phyloP scores from a whole-genome alignment of 179 eudicot genomes.

The Sideroxylon spinosum region DNA sequence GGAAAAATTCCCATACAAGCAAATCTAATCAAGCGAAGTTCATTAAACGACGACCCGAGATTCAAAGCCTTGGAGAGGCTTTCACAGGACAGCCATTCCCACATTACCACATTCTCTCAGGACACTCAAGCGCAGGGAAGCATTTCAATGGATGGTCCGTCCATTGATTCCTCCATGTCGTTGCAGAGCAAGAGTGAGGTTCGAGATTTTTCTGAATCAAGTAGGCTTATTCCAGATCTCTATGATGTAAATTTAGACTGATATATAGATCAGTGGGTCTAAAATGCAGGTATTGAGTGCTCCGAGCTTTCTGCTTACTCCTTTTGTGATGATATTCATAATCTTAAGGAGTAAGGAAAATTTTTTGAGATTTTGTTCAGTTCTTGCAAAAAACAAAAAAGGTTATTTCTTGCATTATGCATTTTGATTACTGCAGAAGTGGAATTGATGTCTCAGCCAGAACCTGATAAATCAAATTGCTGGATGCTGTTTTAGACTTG shows the following conservation, averaged over 20 bases:
- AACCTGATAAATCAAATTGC: no score
- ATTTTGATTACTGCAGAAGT: neutral
- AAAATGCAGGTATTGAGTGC: no score
- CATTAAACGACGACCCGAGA: conserved; percentile 22
- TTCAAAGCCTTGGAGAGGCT: conserved; percentile 38
- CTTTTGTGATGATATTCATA: neutral
- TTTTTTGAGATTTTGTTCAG: neutral
- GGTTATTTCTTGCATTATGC: neutral
- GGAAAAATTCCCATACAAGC: conserved; percentile 42
- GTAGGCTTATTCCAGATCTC: conserved; percentile 17
- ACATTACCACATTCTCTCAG: conserved; percentile 26
- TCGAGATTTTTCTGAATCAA: conserved; percentile 7
- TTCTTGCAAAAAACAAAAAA: neutral
- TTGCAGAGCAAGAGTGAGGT: conserved; percentile 19
- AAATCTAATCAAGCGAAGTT: conserved; percentile 23
- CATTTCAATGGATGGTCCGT: conserved; percentile 31
- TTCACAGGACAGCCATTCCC: conserved; percentile 30
- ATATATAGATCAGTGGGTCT: no score
- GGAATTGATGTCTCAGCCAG: neutral
- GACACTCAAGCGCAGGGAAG: conserved; percentile 26
- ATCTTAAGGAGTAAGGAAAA: neutral
- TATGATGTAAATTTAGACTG: neutral
- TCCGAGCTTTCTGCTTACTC: neutral
- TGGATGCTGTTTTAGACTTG: no score
- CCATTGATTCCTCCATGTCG: conserved; percentile 28